phyloP scores from a whole-genome alignment of 1,284 basidiomycete genomes.

The Earliella scabrosa region DNA sequence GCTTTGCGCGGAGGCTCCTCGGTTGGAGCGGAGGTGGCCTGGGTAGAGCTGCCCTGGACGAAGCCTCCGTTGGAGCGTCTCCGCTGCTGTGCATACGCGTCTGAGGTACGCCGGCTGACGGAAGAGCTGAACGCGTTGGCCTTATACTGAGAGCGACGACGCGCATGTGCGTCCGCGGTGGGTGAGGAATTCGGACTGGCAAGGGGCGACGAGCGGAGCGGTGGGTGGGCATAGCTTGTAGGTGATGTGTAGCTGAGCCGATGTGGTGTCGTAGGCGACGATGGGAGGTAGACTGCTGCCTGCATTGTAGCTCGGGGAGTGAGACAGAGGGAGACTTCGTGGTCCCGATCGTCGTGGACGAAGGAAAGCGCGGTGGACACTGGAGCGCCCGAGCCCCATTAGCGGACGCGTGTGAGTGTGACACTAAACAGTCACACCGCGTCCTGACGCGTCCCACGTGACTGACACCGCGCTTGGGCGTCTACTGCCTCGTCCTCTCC shows the following conservation, averaged over 20 bases:
- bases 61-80: slow-evolving; percentile 3
- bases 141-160: slow-evolving; percentile 33
- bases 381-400: not conserved
- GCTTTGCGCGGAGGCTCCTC: slow-evolving; percentile 46
- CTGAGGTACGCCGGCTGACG: slow-evolving; percentile 14
- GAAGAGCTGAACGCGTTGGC: slow-evolving; percentile 24
- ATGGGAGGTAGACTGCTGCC: slow-evolving; percentile 6
- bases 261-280: slow-evolving; percentile 14
- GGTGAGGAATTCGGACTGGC: slow-evolving; percentile 32
- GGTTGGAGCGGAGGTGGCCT: slow-evolving; percentile 9
- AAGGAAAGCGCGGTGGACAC: not conserved
- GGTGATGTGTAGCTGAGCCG: slow-evolving; percentile 3
- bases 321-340: too few species aligned
- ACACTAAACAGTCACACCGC: slow-evolving; percentile 4
- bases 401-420: slow-evolving; percentile 5
- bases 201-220: slow-evolving; percentile 32
- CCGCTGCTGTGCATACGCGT: slow-evolving; percentile 6
- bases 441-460: slow-evolving; percentile 3
- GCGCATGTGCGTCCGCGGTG: slow-evolving; percentile 24
- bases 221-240: slow-evolving; percentile 18
- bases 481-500: too few species aligned
- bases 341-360: not conserved
- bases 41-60: slow-evolving; percentile 6
- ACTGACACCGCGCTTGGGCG: too few species aligned
- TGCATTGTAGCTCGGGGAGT: slow-evolving; percentile 10